Base-by-base conservation (phyloP, 352 stramenopile genomes). In the Globisporangium middletonii region DNA sequence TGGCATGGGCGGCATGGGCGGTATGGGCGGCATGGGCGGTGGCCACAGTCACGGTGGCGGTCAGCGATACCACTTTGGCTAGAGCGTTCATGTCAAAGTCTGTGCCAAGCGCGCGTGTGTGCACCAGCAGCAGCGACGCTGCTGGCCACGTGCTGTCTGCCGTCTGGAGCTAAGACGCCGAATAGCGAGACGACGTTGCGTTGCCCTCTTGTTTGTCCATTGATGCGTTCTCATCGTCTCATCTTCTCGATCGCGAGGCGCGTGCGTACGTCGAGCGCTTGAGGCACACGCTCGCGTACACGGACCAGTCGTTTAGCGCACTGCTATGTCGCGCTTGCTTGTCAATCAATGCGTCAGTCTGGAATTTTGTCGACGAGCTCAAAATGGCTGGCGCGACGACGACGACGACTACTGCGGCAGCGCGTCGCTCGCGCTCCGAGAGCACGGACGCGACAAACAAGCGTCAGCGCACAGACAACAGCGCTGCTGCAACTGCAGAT, bases 11-110 rank as follows among this genome's bases (percentile, higher is more conserved):
- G 68, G 68, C 2, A 63, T 63, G 57, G 57, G 57, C 0, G 57
- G 57, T 53, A 79, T 79, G 67, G 75, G 72, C 7, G 76, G 73
- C n/a, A 77, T 80, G 68, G 71, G 77, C 16, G 75, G 74, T 52
- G 64, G 67, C 44, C 64, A 72, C 62, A 57, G 65, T 47, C 60
- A 60, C 28, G 59, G 58, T 28, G 68, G 68, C 49, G 74, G 79
- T 54, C 76, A 88, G 63, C 76, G 81, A 71, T 92, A 88, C 79
- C 81, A 92, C 65, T 92, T 92, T 61, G 79, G 81, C 61, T 92
- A 47, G 43, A 47, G 30, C 30, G 15, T 44, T 15, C 15, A 18
- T 44, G 38, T 35, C 30, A 8, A 35, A 35, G 30, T 35, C 30
- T 46, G 18, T 12, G 16, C 12, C n/a, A 42, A n/a, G 38, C n/a